These are phyloP conservation scores for Sporothrix mexicana DNA, from an alignment of 2,329 filamentous ascomycete genomes.

Conservation along the genomic window DNA sequence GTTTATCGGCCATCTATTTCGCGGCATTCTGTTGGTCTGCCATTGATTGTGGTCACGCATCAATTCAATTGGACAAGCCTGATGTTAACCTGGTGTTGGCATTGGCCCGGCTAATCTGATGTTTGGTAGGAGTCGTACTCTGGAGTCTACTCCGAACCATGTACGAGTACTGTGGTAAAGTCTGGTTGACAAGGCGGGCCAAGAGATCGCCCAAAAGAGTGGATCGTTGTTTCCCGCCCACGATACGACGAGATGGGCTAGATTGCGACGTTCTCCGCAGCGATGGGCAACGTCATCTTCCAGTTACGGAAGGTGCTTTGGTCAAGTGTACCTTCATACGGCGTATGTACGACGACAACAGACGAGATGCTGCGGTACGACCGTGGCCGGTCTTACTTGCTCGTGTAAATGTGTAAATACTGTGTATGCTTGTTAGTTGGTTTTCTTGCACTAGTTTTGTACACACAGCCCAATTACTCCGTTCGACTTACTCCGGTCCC, in stretches of 20 bases:
- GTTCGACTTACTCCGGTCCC: background rate
- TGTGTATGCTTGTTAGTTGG: background rate
- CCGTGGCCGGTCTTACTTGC: background rate
- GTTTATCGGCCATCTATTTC: background rate
- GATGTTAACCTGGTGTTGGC: background rate
- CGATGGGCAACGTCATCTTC: conserved; percentile 18
- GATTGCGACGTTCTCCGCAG: conserved; percentile 26
- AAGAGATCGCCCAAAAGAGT: background rate
- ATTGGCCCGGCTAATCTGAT: background rate
- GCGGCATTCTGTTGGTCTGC: background rate
- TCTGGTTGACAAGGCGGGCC: background rate
- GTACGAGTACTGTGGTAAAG: too few species aligned
- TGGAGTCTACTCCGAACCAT: too few species aligned
- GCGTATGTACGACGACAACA: background rate
- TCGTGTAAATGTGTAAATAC: too few species aligned
- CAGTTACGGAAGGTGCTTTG: conserved; percentile 24
- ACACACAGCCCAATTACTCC: background rate
- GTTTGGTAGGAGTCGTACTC: too few species aligned
- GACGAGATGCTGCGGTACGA: background rate
- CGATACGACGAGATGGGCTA: background rate
- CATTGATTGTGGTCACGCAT: background rate
- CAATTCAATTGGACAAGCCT: conserved; percentile 7
- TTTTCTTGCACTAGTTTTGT: background rate
- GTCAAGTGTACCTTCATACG: background rate
- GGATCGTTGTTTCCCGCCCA: conserved; percentile 9